Evolutionary conservation across 1,284 basidiomycete species (phyloP).

Genomic region (Tilletia setariae): DNA sequence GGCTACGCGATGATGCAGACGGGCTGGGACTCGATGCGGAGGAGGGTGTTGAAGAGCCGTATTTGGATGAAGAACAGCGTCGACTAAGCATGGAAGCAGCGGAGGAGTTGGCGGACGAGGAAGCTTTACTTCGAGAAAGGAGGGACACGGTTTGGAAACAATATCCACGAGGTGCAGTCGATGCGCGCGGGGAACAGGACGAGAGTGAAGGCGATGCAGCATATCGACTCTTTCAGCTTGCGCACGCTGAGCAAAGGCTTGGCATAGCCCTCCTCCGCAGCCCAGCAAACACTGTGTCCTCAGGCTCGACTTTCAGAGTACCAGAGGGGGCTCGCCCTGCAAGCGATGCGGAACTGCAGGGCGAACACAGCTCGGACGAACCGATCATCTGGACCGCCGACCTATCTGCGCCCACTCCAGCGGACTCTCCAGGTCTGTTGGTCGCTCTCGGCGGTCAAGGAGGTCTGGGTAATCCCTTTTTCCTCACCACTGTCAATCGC

Average conservation of each 20-base stretch:
- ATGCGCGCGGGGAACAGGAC: conserved; percentile 9
- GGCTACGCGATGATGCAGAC: conserved; percentile 21
- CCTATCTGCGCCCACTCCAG: conserved; percentile 38
- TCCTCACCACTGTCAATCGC: conserved; percentile 60
- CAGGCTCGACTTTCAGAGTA: not conserved
- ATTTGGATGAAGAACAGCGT: not conserved
- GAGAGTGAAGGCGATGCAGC: conserved; percentile 37
- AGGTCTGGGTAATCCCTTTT: conserved; percentile 87
- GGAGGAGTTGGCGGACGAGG: not conserved
- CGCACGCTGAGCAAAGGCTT: conserved; percentile 41
- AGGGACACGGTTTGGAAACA: conserved; percentile 51
- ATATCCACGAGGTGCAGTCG: conserved; percentile 37
- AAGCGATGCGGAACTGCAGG: not conserved
- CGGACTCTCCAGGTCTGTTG: conserved; percentile 37
- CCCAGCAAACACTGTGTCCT: not conserved
- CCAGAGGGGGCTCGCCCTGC: conserved; percentile 3
- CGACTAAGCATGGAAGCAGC: not conserved
- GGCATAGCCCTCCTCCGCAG: conserved; percentile 34
- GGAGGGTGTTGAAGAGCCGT: not conserved
- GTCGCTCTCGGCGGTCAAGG: conserved; percentile 69
- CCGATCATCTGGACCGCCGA: conserved; percentile 35
- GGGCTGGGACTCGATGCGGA: conserved; percentile 16
- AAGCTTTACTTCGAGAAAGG: conserved; percentile 3
- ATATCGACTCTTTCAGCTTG: conserved; percentile 43
- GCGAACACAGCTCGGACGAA: not conserved